A percentile compares a stretch with the other conserved stretches of the same genome.
phyloP scores from a whole-genome alignment of 2,329 filamentous ascomycete genomes.

The Gaeumannomyces sp. region DNA sequence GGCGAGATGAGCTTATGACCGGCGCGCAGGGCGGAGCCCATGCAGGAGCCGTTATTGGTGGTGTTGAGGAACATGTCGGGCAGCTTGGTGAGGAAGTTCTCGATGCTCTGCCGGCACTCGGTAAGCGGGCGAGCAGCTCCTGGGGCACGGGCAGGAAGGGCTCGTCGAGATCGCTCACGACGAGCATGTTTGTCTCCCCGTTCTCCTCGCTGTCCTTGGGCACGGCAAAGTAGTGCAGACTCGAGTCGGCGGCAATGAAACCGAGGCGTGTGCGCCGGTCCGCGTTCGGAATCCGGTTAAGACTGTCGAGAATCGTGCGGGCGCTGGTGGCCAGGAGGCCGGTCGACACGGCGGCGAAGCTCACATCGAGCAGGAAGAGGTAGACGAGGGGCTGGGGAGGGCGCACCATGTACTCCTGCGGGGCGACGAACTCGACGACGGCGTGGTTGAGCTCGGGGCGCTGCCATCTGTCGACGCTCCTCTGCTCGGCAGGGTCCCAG shows the following conservation, averaged over 20 bases:
- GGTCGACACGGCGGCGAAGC: constrained; percentile 81
- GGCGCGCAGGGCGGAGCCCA: constrained; percentile 87
- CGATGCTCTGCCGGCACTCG: constrained; percentile 85
- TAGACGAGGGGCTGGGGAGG: constrained; percentile 94
- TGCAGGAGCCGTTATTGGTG: constrained; percentile 81
- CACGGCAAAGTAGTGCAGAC: constrained; percentile 92
- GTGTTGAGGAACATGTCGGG: constrained; percentile 97
- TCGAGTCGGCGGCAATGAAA: constrained; percentile 92
- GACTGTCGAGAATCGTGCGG: constrained; percentile 86
- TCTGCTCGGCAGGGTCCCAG: constrained; percentile 90
- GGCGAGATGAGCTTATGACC: constrained; percentile 94
- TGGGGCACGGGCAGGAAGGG: constrained; percentile 92
- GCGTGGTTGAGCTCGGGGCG: constrained; percentile 88
- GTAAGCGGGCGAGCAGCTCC: constrained; percentile 79
- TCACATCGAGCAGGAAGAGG: constrained; percentile 91
- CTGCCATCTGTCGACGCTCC: constrained; percentile 87
- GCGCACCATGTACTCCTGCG: constrained; percentile 98
- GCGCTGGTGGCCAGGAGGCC: constrained; percentile 89
- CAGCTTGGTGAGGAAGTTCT: constrained; percentile 82
- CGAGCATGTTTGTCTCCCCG: constrained; percentile 82
- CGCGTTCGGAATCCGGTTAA: constrained; percentile 97
- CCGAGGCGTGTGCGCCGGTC: constrained; percentile 87
- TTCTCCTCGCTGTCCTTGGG: constrained; percentile 82
- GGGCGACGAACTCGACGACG: constrained; percentile 96
- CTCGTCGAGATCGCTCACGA: constrained; percentile 91